phyloP scores from a whole-genome alignment of 768 basidiomycete species.

The Lactarius psammicola region DNA sequence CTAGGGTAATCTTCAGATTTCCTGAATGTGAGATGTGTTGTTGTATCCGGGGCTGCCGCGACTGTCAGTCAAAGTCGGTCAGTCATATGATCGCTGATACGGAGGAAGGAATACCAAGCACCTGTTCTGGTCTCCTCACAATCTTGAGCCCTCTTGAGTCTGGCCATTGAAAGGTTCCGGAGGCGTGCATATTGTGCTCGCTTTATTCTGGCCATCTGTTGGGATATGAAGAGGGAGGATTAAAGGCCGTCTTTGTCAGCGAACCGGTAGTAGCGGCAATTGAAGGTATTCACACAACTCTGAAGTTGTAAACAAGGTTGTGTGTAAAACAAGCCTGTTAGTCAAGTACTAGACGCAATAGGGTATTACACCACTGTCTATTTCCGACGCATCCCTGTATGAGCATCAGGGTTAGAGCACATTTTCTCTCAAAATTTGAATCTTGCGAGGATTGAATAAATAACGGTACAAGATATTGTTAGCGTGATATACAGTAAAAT shows the following conservation, averaged over 20 bases:
- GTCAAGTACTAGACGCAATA: too few relatives aligned
- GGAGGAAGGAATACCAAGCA: background rate
- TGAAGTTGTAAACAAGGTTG: too few relatives aligned
- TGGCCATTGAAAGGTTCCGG: background rate
- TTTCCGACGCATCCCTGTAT: too few relatives aligned
- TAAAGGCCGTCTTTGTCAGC: background rate
- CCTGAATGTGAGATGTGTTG: background rate
- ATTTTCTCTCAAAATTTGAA: too few relatives aligned
- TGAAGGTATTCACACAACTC: too few relatives aligned
- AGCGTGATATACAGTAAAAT: too few relatives aligned
- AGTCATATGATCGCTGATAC: background rate
- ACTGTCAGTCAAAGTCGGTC: too few relatives aligned
- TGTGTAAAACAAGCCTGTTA: too few relatives aligned
- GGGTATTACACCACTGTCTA: too few relatives aligned
- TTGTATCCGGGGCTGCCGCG: background rate
- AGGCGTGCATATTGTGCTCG: background rate
- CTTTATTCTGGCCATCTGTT: background rate
- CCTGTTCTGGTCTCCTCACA: background rate
- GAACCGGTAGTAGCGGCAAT: background rate
- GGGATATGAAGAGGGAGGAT: background rate
- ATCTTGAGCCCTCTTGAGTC: background rate
- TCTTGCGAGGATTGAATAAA: too few relatives aligned
- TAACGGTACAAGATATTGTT: too few relatives aligned
- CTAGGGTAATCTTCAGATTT: background rate
- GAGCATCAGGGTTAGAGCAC: too few relatives aligned